Conservation (phyloP, 805 yeast genomes). For the Myxozyma geophila region DNA sequence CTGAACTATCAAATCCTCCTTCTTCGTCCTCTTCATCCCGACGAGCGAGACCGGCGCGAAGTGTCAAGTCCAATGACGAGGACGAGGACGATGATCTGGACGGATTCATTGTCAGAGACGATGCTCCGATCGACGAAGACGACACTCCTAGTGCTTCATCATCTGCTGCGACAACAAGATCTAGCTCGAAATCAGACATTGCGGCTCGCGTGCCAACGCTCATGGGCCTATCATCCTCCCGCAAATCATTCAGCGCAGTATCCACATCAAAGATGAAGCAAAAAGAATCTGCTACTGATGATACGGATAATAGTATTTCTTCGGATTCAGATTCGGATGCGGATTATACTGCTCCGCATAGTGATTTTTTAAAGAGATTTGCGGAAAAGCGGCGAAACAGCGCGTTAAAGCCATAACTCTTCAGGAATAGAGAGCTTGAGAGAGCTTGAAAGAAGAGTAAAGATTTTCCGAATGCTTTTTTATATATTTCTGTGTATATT, state of each 20-base stretch:
- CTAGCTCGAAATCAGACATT: no score
- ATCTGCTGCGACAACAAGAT: not conserved
- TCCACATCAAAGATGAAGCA: no score
- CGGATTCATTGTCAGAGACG: slow-evolving; percentile 23
- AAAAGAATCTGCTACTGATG: not conserved
- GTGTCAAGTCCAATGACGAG: slow-evolving; percentile 1
- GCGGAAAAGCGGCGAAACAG: not conserved
- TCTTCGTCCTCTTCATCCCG: not conserved
- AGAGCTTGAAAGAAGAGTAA: not conserved
- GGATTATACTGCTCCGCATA: slow-evolving; percentile 6
- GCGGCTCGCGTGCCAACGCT: not conserved
- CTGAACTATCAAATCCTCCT: slow-evolving; percentile 11
- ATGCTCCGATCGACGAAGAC: not conserved
- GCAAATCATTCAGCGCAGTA: no score
- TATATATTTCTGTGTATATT: not conserved
- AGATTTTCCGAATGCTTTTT: not conserved
- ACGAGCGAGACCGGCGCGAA: not conserved
- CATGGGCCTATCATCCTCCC: not conserved
- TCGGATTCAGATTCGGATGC: slow-evolving; percentile 9
- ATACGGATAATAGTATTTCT: not conserved
- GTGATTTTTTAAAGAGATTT: not conserved
- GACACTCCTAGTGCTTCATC: not conserved
- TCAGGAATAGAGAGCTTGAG: not conserved
- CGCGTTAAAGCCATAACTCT: not conserved
- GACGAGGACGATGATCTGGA: slow-evolving; percentile 17